A percentile compares a stretch with the other conserved stretches of the same genome.
These are phyloP conservation scores for Quercus rubra DNA, from an alignment of 306 rosid genomes.

Conservation along the genomic window DNA sequence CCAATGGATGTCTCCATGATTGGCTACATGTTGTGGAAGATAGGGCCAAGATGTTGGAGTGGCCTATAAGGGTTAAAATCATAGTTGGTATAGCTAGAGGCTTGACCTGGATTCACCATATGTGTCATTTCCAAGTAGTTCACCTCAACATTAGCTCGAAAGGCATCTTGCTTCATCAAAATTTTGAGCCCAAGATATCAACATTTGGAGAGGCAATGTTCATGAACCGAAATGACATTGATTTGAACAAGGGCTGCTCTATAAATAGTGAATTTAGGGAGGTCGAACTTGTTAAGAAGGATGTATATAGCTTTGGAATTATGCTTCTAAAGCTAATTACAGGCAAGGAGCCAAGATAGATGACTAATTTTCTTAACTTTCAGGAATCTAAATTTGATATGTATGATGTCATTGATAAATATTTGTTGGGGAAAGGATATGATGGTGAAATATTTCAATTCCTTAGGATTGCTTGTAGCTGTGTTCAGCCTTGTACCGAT, in stretches of 20 bases:
- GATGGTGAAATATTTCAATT: conserved; percentile 20
- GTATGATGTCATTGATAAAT: conserved; percentile 15
- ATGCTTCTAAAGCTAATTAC: conserved; percentile 35
- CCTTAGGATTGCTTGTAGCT: conserved; percentile 26
- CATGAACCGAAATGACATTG: too few relatives aligned
- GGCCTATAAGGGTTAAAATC: background rate
- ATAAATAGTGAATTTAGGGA: background rate
- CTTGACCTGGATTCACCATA: conserved; percentile 37
- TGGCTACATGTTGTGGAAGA: conserved; percentile 26
- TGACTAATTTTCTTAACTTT: background rate
- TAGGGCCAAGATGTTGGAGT: conserved; percentile 13
- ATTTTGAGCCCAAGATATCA: conserved; percentile 38
- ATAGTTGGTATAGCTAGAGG: conserved; percentile 40
- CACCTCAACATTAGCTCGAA: conserved; percentile 21
- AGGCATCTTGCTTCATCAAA: conserved; percentile 24
- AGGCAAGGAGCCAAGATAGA: conserved; percentile 1
- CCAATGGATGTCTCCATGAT: conserved; percentile 36
- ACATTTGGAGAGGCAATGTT: conserved; percentile 28
- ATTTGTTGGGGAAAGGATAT: conserved; percentile 18
- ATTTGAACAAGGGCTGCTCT: background rate
- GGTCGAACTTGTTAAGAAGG: conserved; percentile 24
- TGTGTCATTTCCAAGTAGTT: conserved; percentile 1
- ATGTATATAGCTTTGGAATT: conserved; percentile 39
- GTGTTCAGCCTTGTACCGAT: conserved; percentile 19
- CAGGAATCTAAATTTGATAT: background rate